Conservation (phyloP, 75 land plant genomes). For the Pinus taeda region DNA sequence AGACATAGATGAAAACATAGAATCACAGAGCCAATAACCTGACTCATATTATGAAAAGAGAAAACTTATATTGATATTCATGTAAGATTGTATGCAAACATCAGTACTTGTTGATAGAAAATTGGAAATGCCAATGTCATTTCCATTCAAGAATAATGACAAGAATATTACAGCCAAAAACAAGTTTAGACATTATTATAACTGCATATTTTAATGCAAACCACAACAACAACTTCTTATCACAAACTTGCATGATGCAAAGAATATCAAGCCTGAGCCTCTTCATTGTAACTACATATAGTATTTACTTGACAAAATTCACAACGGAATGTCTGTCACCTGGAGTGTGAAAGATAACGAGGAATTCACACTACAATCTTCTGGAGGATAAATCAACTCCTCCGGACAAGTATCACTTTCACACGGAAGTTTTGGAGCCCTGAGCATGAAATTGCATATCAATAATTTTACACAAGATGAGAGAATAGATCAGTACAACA, state of each 20-base stretch:
- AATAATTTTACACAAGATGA: background rate
- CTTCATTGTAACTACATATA: background rate
- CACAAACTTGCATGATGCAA: background rate
- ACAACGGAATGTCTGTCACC: conserved; percentile 31
- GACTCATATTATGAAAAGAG: background rate
- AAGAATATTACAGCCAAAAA: background rate
- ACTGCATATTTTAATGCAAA: background rate
- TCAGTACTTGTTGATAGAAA: background rate
- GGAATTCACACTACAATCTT: conserved; percentile 91
- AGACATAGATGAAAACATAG: background rate
- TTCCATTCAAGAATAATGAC: background rate
- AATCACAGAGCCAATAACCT: background rate
- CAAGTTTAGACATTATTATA: background rate
- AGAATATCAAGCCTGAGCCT: background rate
- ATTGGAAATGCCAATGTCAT: background rate
- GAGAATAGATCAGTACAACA: background rate
- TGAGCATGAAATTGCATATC: conserved; percentile 14
- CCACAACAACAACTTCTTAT: background rate
- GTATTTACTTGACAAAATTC: background rate
- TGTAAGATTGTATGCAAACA: no score
- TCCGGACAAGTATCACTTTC: conserved; percentile 73
- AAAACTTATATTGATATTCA: background rate
- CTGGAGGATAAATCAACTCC: conserved; percentile 84
- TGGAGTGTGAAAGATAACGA: conserved; percentile 91
- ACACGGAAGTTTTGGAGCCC: conserved; percentile 56